Base-by-base conservation (phyloP, 1,284 basidiomycete genomes). In the Malassezia dermatis region DNA sequence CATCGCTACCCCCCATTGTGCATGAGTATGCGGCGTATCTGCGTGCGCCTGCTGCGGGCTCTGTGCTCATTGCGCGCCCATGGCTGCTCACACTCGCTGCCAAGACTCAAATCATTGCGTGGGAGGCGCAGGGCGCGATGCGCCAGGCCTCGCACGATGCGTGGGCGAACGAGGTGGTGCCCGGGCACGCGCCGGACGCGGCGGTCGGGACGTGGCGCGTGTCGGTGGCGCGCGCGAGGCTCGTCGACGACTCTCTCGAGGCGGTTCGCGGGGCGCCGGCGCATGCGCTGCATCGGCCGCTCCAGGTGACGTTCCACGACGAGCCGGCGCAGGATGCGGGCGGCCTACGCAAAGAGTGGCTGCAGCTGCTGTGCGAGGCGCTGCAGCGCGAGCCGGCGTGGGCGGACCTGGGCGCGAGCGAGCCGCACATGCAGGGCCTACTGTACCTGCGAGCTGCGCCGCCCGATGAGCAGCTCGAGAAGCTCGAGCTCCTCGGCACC, bases 241-340 rank as follows among this genome's bases (percentile, higher is more conserved):
- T 56, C 6, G 17, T 56, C 17, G 24, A 47, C 10, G 54, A 56
- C 31, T 51, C 54, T 43, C 41, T 44, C 46, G 48, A 58, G 17
- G 53, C 56, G 15, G 27, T 63, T 7, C 13, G 44, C 17, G 47
- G 53, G 8, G 54, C 12, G 13, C 51, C 24, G 27, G 13, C n/a
- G 12, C 10, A 19, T 3, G 37, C 21, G 10, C n/a, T 42, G 1
- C 53, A 56, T 31, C 45, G 46, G 2, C 59, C 64, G 2, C n/a
- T 67, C 39, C 48, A 60, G 4, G 58, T 67, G 8, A 57, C 58
- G 19, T 67, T 67, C 43, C 56, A 44, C 5, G 59, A 54, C 19
- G 66, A 67, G 32, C 53, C 54, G 1, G 66, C 66, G 3, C 62
- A 63, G 26, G 66, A 67, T 44, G 64, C 62, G 8, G 66, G 66